A percentile compares a stretch with the other conserved stretches of the same genome.
Conservation (phyloP, 192 early-diverging fungal genomes). For the Podila verticillata region DNA sequence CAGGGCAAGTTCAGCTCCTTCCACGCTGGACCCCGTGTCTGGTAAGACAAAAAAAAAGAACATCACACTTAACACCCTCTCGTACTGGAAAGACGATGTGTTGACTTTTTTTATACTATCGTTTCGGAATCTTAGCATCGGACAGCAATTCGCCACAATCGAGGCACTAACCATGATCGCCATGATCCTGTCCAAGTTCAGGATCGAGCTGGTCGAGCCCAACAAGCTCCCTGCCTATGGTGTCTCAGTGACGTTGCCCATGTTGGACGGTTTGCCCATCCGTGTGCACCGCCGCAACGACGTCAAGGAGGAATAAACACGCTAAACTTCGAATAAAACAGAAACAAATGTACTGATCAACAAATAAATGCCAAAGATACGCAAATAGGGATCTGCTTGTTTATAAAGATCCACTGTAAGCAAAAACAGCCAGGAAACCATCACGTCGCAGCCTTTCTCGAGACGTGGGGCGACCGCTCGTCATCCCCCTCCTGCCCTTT, state of each 20-base stretch:
- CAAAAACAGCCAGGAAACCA: background rate
- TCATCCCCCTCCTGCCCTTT: slow-evolving; percentile 28
- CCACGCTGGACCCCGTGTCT: slow-evolving; percentile 63
- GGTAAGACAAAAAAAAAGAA: slow-evolving; percentile 10
- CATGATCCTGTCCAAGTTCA: slow-evolving; percentile 35
- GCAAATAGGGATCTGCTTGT: too few relatives aligned
- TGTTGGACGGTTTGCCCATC: slow-evolving; percentile 45
- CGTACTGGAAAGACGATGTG: too few relatives aligned
- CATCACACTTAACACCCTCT: too few relatives aligned
- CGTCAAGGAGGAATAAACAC: too few relatives aligned
- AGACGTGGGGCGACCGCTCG: slow-evolving; percentile 32
- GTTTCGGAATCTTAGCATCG: slow-evolving; percentile 9
- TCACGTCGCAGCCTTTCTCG: background rate
- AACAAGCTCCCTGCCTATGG: slow-evolving; percentile 21
- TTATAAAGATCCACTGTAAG: background rate
- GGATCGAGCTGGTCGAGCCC: slow-evolving; percentile 36
- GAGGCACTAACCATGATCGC: slow-evolving; percentile 40
- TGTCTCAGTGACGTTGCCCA: slow-evolving; percentile 45
- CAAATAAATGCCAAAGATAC: too few relatives aligned
- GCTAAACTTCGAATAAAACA: too few relatives aligned
- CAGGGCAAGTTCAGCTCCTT: slow-evolving; percentile 63
- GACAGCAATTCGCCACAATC: slow-evolving; percentile 50
- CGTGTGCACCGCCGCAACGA: slow-evolving; percentile 7
- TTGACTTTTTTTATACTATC: too few relatives aligned
- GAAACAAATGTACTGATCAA: too few relatives aligned